phyloP scores from a whole-genome alignment of 2,329 filamentous ascomycete genomes.

The Microsporum audouinii region DNA sequence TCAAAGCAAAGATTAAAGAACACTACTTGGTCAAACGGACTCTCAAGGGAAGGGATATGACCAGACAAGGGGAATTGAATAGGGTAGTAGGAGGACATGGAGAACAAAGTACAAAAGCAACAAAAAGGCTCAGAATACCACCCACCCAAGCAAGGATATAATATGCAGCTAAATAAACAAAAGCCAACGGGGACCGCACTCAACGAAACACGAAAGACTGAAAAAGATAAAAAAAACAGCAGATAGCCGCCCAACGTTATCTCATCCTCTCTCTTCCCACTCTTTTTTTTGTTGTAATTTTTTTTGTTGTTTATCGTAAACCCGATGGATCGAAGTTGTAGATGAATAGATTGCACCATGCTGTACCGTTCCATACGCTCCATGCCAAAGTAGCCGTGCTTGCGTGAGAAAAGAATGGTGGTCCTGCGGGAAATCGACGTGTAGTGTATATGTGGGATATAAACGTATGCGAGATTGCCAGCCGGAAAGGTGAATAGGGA shows the following conservation, averaged over 20 bases:
- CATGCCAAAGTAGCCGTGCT: not conserved
- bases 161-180: slow-evolving; percentile 1
- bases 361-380: not conserved
- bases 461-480: slow-evolving; percentile 1
- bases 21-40: not conserved
- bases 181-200: slow-evolving; percentile 8
- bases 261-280: slow-evolving; percentile 6
- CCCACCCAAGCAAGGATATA: slow-evolving; percentile 5
- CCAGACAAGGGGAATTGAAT: not conserved
- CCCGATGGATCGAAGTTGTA: not conserved
- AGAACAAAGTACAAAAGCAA: not conserved
- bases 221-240: slow-evolving; percentile 12
- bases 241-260: slow-evolving; percentile 15
- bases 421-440: not conserved
- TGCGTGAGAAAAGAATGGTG: not conserved
- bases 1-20: slow-evolving; percentile 1
- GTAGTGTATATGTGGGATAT: not conserved
- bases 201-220: slow-evolving; percentile 22
- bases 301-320: not conserved
- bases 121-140: slow-evolving; percentile 4
- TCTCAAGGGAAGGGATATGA: not conserved
- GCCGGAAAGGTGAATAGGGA: not conserved
- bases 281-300: slow-evolving; percentile 2
- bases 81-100: not conserved
- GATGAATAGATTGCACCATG: not conserved